Conservation (phyloP, 2,329 filamentous ascomycete genomes). For the Nectriaceae sp. region DNA sequence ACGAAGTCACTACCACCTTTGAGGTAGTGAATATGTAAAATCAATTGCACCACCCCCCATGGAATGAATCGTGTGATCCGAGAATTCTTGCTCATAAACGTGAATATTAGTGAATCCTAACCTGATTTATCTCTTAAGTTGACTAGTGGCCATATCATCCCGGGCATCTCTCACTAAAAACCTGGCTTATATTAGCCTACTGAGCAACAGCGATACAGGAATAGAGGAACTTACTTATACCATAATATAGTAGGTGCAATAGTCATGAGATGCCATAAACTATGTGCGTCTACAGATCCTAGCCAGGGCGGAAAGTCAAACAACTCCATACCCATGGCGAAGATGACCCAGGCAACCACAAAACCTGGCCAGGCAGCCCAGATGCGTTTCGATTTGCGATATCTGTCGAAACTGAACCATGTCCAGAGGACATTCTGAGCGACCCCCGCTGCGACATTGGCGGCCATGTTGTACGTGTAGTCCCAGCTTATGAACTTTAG, state of each 20-base stretch:
- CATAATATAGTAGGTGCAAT: conserved; percentile 85
- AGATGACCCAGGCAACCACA: conserved; percentile 86
- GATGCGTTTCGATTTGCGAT: conserved; percentile 66
- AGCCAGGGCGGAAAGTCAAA: conserved; percentile 88
- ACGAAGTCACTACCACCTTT: too few relatives aligned
- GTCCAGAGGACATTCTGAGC: conserved; percentile 84
- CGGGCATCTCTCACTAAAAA: conserved; percentile 85
- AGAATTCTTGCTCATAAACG: too few relatives aligned
- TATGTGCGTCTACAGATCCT: conserved; percentile 88
- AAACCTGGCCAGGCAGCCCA: conserved; percentile 92
- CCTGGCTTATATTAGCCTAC: conserved; percentile 49
- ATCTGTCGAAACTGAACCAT: conserved; percentile 76
- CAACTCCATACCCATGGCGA: conserved; percentile 94
- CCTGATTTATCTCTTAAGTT: conserved; percentile 60
- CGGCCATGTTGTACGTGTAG: conserved; percentile 97
- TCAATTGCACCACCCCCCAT: too few relatives aligned
- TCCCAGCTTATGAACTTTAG: conserved; percentile 87
- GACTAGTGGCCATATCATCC: conserved; percentile 71
- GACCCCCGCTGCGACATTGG: conserved; percentile 81
- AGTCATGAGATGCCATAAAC: conserved; percentile 92
- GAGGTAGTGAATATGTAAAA: too few relatives aligned
- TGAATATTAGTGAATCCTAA: background rate
- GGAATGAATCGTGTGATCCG: too few relatives aligned
- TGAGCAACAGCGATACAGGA: too few relatives aligned
- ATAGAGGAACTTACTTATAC: conserved; percentile 80